A percentile compares a stretch with the other conserved stretches of the same genome.
Conservation (phyloP, 768 basidiomycete genomes). For the Lactarius hengduanensis region DNA sequence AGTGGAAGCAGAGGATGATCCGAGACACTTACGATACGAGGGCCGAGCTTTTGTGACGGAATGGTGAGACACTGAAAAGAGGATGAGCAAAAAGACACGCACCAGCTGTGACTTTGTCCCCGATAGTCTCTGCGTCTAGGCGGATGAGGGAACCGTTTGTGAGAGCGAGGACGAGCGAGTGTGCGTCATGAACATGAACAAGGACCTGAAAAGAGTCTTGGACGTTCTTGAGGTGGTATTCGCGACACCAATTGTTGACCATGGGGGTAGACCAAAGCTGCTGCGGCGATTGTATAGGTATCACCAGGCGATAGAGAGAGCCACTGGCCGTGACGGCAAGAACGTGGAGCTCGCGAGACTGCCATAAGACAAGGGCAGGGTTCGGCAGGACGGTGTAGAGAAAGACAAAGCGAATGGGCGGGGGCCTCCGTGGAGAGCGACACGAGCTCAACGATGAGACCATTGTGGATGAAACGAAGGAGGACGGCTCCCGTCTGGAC, state of each 20-base stretch:
- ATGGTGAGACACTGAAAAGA: not conserved
- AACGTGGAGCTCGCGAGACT: constrained; percentile 58
- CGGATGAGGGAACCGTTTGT: constrained; percentile 64
- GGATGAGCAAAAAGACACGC: constrained; percentile 31
- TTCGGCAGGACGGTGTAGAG: constrained; percentile 63
- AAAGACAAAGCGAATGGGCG: constrained; percentile 75
- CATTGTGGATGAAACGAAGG: constrained; percentile 70
- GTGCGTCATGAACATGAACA: constrained; percentile 61
- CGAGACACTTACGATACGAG: constrained; percentile 77
- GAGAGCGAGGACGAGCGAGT: constrained; percentile 62
- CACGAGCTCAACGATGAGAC: constrained; percentile 69
- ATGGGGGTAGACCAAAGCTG: constrained; percentile 30
- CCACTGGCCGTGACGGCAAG: constrained; percentile 64
- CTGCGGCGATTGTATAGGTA: constrained; percentile 49
- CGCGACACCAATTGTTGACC: constrained; percentile 57
- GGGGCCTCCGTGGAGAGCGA: constrained; percentile 64
- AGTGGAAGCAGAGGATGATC: too few relatives aligned
- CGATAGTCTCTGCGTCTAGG: constrained; percentile 61
- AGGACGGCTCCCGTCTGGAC: constrained; percentile 63
- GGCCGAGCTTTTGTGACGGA: constrained; percentile 83
- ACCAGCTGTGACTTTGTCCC: constrained; percentile 59
- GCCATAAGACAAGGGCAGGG: constrained; percentile 59
- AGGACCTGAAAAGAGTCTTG: constrained; percentile 40
- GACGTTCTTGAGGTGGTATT: constrained; percentile 60
- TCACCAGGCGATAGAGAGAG: constrained; percentile 68